Evolutionary conservation across 2,329 filamentous ascomycete genomes (phyloP), one percentile per base, ranked within the genome.

Genomic region (Botrytis porri): DNA sequence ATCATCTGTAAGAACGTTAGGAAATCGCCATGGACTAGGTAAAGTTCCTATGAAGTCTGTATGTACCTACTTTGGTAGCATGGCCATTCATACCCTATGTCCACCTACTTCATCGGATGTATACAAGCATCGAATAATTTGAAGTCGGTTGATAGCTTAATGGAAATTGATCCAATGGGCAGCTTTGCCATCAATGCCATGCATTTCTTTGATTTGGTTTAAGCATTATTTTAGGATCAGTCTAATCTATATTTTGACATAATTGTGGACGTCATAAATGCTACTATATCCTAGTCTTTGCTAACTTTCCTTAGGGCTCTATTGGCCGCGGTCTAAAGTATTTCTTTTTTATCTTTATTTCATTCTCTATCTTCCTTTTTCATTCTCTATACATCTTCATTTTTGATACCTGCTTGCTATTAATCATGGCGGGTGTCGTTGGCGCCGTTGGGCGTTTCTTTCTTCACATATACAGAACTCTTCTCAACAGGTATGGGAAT

Each of bases 381-480:
- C 37, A 61, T 37, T 67, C 37, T 66, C n/a, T 67, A 59, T 14
- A 35, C 25, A 29, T 57, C 51, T n/a, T n/a, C 29, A n/a, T 67
- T 54, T 39, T 39, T 25, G 35, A 67, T 29, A 54, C 25, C n/a
- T 41, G 64, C 64, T 29, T 54, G 12, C 48, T 41, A 10, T 20
- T 45, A 39, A 77, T 73, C 64, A 70, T 75, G 73, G 73, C 69
- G 57, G 71, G 65, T 63, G 61, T 75, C 54, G 45, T 74, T 14
- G 37, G 70, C 74, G 74, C 75, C 51, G 29, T 76, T 32, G 72
- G 74, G 72, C 77, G 77, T 62, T 75, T 78, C 43, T 75, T 76
- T 45, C 65, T 79, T 32, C 77, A 79, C 65, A 74, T 79, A 35
- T 79, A 79, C 60, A 74, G 69, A 43, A 78, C 77, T 43, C 64